A percentile compares a stretch with the other conserved stretches of the same genome.
Evolutionary conservation across 75 land plant genomes (phyloP).

Genomic region (Picea glauca): DNA sequence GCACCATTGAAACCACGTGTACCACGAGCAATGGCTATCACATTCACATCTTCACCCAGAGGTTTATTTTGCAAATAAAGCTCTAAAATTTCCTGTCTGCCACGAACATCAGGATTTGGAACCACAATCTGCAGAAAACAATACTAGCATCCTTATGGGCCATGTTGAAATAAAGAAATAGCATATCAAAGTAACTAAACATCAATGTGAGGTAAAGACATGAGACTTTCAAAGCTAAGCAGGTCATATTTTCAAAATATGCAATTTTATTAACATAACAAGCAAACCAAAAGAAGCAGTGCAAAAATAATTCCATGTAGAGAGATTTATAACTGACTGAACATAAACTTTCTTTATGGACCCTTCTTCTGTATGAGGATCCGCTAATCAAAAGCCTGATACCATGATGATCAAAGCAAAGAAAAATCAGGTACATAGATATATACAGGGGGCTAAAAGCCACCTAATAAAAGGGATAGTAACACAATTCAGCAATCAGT

Average conservation of each 20-base stretch:
- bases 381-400: too few relatives aligned
- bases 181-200: not conserved
- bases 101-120: constrained; percentile 89
- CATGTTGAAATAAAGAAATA: not conserved
- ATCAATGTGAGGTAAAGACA: not conserved
- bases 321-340: not conserved
- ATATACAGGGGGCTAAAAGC: too few relatives aligned
- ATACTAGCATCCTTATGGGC: not conserved
- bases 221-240: not conserved
- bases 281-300: not conserved
- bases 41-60: constrained; percentile 88
- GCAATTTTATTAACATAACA: not conserved
- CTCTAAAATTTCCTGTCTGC: constrained; percentile 94
- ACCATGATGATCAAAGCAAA: too few relatives aligned
- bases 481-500: too few relatives aligned
- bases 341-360: not conserved
- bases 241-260: not conserved
- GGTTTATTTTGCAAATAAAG: constrained; percentile 95
- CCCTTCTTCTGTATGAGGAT: too few relatives aligned
- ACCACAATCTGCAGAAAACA: constrained; percentile 74
- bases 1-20: constrained; percentile 99
- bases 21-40: constrained; percentile 82
- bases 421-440: too few relatives aligned
- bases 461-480: too few relatives aligned
- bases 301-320: not conserved